Conservation (phyloP, 192 early-diverging fungal species). For the Gigaspora rosea region DNA sequence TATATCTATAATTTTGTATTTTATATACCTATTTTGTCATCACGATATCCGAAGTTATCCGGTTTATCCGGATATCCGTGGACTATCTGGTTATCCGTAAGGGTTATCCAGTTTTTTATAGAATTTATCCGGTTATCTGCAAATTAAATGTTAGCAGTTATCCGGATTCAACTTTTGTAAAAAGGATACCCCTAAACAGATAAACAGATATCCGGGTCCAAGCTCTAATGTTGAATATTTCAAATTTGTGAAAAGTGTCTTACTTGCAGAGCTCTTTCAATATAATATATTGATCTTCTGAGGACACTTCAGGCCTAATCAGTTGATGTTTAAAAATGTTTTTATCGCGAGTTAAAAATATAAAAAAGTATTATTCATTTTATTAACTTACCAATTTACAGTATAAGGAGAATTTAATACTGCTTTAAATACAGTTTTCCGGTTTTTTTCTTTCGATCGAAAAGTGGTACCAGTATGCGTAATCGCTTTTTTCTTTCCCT, state of each 20-base stretch:
- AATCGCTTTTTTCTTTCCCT: neutral
- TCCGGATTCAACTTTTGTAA: no score
- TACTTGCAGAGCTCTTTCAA: slow-evolving; percentile 25
- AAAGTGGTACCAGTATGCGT: slow-evolving; percentile 1
- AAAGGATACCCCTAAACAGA: no score
- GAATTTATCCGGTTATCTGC: no score
- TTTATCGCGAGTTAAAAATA: no score
- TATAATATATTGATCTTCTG: slow-evolving; percentile 16
- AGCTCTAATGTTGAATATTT: neutral
- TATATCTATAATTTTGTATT: no score
- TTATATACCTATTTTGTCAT: no score
- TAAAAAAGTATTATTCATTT: neutral
- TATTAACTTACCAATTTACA: slow-evolving; percentile 17
- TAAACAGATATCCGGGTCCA: no score
- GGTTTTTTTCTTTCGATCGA: neutral
- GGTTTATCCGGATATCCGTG: no score
- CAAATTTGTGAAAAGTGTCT: neutral
- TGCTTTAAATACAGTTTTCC: slow-evolving; percentile 24
- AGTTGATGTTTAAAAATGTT: neutral
- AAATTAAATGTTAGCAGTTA: no score
- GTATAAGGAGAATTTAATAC: slow-evolving; percentile 27
- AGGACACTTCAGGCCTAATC: slow-evolving; percentile 18
- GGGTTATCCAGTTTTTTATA: no score
- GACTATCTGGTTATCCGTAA: no score
- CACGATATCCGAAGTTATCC: no score